A percentile compares a stretch with the other conserved stretches of the same genome.
Conservation (phyloP, 768 basidiomycete species). For the Pisolithus marmoratus region DNA sequence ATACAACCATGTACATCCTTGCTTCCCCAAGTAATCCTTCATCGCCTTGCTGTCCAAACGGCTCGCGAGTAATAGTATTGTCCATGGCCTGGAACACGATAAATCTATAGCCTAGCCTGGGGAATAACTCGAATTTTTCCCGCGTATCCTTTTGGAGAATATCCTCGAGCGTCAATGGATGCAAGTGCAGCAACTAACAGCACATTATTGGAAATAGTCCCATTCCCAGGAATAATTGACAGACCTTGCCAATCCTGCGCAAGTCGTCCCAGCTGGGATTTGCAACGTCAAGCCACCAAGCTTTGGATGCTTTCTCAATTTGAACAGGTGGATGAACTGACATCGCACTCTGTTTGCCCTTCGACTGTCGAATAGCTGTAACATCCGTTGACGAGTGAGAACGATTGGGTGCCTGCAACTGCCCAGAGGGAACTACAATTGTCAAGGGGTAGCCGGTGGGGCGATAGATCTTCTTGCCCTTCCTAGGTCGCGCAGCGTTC, state of each 20-base stretch:
- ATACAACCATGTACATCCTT: constrained; percentile 86
- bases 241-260: constrained; percentile 76
- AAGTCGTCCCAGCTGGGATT: constrained; percentile 88
- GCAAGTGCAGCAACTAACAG: constrained; percentile 71
- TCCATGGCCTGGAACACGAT: constrained; percentile 83
- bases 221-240: constrained; percentile 8
- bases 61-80: constrained; percentile 39
- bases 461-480: constrained; percentile 9
- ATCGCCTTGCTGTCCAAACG: constrained; percentile 30
- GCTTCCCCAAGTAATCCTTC: constrained; percentile 61
- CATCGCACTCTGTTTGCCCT: constrained; percentile 43
- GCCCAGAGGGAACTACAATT: constrained; percentile 28
- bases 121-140: constrained; percentile 87
- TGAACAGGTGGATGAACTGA: not conserved
- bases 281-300: constrained; percentile 90
- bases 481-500: constrained; percentile 30
- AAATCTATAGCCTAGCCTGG: constrained; percentile 88
- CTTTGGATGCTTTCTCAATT: constrained; percentile 34
- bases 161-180: constrained; percentile 91
- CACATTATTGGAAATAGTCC: constrained; percentile 1
- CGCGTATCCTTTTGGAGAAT: constrained; percentile 87
- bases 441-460: constrained; percentile 3
- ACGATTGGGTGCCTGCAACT: constrained; percentile 19
- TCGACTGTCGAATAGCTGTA: constrained; percentile 22
- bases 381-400: constrained; percentile 28